These are phyloP conservation scores for Erysimum cheiri DNA, from an alignment of 441 rosid species.

Conservation along the genomic window DNA sequence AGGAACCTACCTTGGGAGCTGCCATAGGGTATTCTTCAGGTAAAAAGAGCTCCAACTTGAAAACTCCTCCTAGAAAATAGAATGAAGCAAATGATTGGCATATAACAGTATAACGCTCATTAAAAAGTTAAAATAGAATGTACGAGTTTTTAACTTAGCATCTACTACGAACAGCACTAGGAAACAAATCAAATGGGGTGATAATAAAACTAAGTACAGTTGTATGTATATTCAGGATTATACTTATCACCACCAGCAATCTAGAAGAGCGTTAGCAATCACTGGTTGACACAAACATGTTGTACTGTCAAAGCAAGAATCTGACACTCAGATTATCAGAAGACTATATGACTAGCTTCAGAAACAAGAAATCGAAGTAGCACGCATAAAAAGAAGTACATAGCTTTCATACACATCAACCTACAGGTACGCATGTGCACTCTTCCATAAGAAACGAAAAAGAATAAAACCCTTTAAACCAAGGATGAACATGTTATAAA, in stretches of 20 bases:
- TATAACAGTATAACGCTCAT: too few species aligned
- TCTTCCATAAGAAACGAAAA: not conserved
- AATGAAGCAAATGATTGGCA: constrained; percentile 10
- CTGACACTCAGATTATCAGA: not conserved
- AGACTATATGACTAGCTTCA: not conserved
- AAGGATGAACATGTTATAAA: not conserved
- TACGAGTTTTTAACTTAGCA: not conserved
- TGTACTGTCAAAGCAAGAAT: constrained; percentile 9
- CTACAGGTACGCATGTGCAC: not conserved
- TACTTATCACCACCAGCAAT: not conserved
- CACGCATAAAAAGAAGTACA: not conserved
- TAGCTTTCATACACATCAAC: not conserved
- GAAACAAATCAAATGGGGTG: constrained; percentile 2
- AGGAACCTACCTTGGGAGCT: constrained; percentile 84
- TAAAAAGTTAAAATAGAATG: not conserved
- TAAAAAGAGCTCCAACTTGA: constrained; percentile 96
- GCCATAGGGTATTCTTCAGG: constrained; percentile 99
- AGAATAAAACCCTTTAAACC: not conserved
- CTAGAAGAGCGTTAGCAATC: constrained; percentile 8
- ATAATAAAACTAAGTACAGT: not conserved
- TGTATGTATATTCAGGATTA: not conserved
- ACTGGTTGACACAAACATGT: not conserved
- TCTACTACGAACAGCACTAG: constrained; percentile 22
- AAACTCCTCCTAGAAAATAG: constrained; percentile 78
- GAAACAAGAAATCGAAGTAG: not conserved